Evolutionary conservation across 306 rosid genomes (phyloP).

Genomic region (Prunus dulcis): DNA sequence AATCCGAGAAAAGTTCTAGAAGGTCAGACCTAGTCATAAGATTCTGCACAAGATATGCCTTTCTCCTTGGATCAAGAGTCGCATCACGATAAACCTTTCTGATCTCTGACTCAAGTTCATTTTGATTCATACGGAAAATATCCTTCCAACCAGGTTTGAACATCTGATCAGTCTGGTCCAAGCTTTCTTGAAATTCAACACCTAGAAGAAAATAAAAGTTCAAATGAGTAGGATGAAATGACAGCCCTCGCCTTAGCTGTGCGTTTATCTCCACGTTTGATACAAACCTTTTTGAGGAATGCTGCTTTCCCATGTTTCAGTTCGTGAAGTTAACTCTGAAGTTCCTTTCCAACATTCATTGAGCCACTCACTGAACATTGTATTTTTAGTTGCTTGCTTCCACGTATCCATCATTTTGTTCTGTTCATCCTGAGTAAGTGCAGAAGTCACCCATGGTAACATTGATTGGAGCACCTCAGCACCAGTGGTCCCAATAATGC

Average conservation of each 20-base stretch:
- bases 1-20: neutral
- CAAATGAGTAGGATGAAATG: neutral
- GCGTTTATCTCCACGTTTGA: neutral
- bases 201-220: conserved; percentile 41
- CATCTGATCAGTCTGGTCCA: conserved; percentile 88
- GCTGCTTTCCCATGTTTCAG: conserved; percentile 48
- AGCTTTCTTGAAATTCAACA: conserved; percentile 73
- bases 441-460: conserved; percentile 99
- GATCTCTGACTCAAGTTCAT: conserved; percentile 95
- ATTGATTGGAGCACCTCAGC: conserved; percentile 99
- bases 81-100: conserved; percentile 92
- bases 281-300: conserved; percentile 63
- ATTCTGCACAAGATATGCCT: conserved; percentile 97
- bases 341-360: conserved; percentile 94
- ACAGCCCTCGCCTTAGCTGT: neutral
- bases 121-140: conserved; percentile 97
- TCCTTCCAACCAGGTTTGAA: conserved; percentile 99
- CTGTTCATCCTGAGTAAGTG: conserved; percentile 97
- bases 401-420: conserved; percentile 97
- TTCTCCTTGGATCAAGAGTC: conserved; percentile 97
- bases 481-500: conserved; percentile 97
- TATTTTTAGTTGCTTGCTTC: conserved; percentile 97
- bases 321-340: conserved; percentile 47
- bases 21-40: conserved; percentile 82
- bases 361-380: conserved; percentile 99